Conservation (phyloP, 352 stramenopile genomes). For the Phytopythium litorale region DNA sequence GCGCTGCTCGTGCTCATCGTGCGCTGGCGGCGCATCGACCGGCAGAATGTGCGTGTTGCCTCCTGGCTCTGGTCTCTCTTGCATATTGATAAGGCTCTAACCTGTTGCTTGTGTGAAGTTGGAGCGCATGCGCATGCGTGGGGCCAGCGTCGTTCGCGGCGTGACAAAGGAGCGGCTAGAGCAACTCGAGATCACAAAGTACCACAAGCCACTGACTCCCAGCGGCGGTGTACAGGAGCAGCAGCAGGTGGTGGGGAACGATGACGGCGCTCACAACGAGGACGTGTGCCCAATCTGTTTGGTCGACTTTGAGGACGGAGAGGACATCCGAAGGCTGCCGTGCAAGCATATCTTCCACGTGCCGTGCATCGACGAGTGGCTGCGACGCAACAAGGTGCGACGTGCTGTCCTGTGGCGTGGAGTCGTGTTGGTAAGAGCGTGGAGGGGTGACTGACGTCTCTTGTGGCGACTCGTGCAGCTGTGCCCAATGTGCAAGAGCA, state of each 20-base stretch:
- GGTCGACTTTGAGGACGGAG: slow-evolving; percentile 73
- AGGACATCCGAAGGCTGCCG: slow-evolving; percentile 69
- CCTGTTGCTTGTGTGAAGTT: slow-evolving; percentile 23
- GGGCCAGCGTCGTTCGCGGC: slow-evolving; percentile 35
- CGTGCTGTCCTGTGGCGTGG: neutral
- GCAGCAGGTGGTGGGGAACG: neutral
- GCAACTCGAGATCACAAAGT: slow-evolving; percentile 63
- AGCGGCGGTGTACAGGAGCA: neutral
- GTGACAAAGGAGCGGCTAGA: slow-evolving; percentile 61
- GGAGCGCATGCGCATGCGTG: slow-evolving; percentile 41
- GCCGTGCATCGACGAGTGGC: slow-evolving; percentile 87
- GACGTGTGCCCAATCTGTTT: slow-evolving; percentile 74
- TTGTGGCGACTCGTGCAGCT: slow-evolving; percentile 23
- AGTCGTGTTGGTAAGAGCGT: neutral
- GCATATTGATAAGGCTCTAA: neutral
- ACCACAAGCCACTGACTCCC: slow-evolving; percentile 15
- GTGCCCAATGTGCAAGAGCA: slow-evolving; percentile 84
- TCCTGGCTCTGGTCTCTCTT: neutral
- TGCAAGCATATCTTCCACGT: slow-evolving; percentile 90
- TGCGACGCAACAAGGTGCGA: slow-evolving; percentile 75
- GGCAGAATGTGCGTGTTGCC: slow-evolving; percentile 41
- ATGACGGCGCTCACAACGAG: slow-evolving; percentile 26
- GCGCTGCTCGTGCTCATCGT: slow-evolving; percentile 57
- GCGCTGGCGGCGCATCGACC: slow-evolving; percentile 58
- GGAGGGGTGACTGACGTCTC: neutral